These are phyloP conservation scores for Hyphopichia burtonii DNA, from an alignment of 1,139 yeast genomes.

Conservation along the genomic window DNA sequence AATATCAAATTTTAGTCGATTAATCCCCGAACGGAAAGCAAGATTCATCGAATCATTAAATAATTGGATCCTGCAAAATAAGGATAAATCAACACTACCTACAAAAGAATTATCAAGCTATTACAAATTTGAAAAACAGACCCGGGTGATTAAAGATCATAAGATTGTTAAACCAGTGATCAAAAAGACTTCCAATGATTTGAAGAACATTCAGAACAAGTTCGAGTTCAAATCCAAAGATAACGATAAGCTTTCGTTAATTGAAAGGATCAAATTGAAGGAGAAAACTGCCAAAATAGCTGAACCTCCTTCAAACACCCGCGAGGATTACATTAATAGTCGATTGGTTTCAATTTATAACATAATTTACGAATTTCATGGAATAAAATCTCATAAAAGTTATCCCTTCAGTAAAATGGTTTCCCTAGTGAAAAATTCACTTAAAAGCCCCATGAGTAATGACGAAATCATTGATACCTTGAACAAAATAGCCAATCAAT, in stretches of 20 bases:
- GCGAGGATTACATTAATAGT: slow-evolving; percentile 36
- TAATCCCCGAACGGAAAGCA: slow-evolving; percentile 51
- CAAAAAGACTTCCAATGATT: slow-evolving; percentile 7
- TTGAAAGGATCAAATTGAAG: slow-evolving; percentile 42
- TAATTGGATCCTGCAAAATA: slow-evolving; percentile 49
- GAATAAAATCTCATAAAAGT: slow-evolving; percentile 10
- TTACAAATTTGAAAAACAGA: background rate
- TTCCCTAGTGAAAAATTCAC: slow-evolving; percentile 34
- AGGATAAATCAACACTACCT: slow-evolving; percentile 5
- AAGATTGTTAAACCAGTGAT: background rate
- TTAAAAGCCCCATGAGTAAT: slow-evolving; percentile 29
- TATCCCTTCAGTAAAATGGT: slow-evolving; percentile 25
- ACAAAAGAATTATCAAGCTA: background rate
- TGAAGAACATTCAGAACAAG: slow-evolving; percentile 31
- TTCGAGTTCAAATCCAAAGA: slow-evolving; percentile 28
- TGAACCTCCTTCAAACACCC: slow-evolving; percentile 33
- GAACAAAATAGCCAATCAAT: background rate
- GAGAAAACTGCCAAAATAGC: slow-evolving; percentile 20
- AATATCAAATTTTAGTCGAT: slow-evolving; percentile 4
- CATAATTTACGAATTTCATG: slow-evolving; percentile 30
- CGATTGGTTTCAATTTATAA: slow-evolving; percentile 42
- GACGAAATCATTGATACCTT: slow-evolving; percentile 30
- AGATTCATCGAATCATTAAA: slow-evolving; percentile 60
- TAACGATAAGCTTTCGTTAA: slow-evolving; percentile 34
- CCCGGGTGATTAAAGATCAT: background rate